Conservation (phyloP, 2,329 filamentous ascomycete genomes). For the Alternaria brassicicola region DNA sequence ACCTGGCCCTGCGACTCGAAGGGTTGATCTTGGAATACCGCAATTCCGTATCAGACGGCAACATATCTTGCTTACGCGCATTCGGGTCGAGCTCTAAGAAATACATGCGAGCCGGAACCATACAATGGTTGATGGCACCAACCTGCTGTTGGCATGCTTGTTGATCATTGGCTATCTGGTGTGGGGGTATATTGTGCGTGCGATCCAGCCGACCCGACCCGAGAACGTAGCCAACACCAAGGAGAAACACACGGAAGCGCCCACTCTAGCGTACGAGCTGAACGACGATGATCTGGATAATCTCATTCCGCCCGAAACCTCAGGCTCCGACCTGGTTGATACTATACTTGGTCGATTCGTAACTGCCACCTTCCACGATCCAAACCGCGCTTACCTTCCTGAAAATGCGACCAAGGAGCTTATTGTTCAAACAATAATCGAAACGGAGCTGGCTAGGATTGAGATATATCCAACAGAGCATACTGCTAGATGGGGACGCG, state of each 20-base stretch:
- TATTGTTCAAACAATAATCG: neutral
- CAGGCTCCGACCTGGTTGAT: neutral
- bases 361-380: neutral
- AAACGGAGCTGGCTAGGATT: neutral
- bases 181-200: neutral
- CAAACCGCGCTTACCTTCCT: neutral
- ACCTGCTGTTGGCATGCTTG: neutral
- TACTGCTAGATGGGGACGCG: neutral
- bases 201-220: neutral
- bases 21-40: neutral
- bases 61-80: neutral
- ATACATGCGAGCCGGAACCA: neutral
- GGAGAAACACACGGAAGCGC: neutral
- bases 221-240: neutral
- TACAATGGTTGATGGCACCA: neutral
- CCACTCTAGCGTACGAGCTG: neutral
- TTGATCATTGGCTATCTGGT: neutral
- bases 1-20: neutral
- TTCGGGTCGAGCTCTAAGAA: neutral
- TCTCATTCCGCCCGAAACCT: fast-evolving
- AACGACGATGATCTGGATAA: neutral
- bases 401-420: neutral
- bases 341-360: neutral
- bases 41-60: neutral
- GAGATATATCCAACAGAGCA: neutral